Evolutionary conservation across 2,329 filamentous ascomycete species (phyloP), one percentile per base, ranked within the genome.

Genomic region (Hymenoscyphus repandus): DNA sequence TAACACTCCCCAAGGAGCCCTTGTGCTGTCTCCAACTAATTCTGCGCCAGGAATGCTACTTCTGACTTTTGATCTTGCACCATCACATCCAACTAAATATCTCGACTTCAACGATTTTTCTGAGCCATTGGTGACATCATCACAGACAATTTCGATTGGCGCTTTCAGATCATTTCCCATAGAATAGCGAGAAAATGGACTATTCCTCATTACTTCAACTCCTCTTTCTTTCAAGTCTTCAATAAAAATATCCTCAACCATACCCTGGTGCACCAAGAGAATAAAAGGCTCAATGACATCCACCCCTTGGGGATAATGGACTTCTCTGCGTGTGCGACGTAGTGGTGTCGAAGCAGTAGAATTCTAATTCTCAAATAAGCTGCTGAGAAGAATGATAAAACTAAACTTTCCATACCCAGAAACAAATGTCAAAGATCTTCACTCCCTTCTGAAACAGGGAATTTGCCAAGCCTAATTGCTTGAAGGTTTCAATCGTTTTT

Each of bases 71-170:
- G 0, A 77, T 1, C 77, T 76, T 82, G 78, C 77, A 11, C 74
- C 74, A 52, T 77, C 74, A 50, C 79, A 82, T 0, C 84, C 85
- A 5, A 89, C 72, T 38, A 88, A 70, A 56, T 86, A 88, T 63
- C 84, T 85, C 9, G 78, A 74, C 34, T 69, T 73, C 78, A 82
- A 49, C 82, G 1, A 84, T 67, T 3, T 78, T 80, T 54, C 80
- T 78, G 72, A 0, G 76, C 73, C 56, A 0, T 66, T 62, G 3
- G 77, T 73, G 1, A 74, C 78, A 50, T 81, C 82, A 50, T 78
- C 80, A 30, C 79, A 69, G n/a, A 77, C 58, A 6, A 73, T 66
- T 5, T 54, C 65, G 42, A 57, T 67, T 4, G 49, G 55, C 61
- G 31, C 49, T 22, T 51, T 41, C 15, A 37, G 33, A n/a, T 3